Base-by-base conservation (phyloP, 176 grass and related monocot species). In the Chrysopogon serrulatus region DNA sequence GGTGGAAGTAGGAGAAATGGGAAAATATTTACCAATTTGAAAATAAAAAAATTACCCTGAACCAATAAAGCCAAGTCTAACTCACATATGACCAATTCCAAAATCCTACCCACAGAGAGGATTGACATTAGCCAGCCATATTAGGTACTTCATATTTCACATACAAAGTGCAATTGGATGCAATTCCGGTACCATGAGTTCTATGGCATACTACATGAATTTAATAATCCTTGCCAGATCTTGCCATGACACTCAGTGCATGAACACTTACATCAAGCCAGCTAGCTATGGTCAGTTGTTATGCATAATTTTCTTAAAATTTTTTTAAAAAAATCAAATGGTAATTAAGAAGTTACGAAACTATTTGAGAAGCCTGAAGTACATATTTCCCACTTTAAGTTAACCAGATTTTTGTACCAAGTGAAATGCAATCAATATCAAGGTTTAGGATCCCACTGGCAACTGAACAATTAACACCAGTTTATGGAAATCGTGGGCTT, bases 161-260 rank as follows among this genome's bases (percentile, higher is more conserved):
- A 66, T 32, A 5, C 66, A 30, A 84, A 24, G 30, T 35, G 21
- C 8, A 60, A 35, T 68, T 60, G 10, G 17, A 68, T 68, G 23
- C 56, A 5, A 74, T 54, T 40, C 63, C 4, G 1, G n/a, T 56
- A 66, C 5, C 23, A 56, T 15, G 49, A 48, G 4, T 27, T 85
- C 24, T 68, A 76, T 68, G 37, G 23, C 27, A 11, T 34, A 33
- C 45, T 34, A 33, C 45, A 83, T 8, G 41, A 69, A 70, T 83
- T 33, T 35, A 72, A 53, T 27, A 43, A 13, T 3, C 74, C 19
- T 39, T 39, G 51, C 32, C 34, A 77, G 32, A 73, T 27, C 45
- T 83, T 78, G 61, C 51, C 36, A 10, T 23, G 47, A 68, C 63
- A 82, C 30, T 76, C 18, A 23, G 47, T 34, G 63, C 76, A 83